These are phyloP conservation scores for Picochlorum sp. DNA, from an alignment of 139 green algal genomes.

Conservation along the genomic window DNA sequence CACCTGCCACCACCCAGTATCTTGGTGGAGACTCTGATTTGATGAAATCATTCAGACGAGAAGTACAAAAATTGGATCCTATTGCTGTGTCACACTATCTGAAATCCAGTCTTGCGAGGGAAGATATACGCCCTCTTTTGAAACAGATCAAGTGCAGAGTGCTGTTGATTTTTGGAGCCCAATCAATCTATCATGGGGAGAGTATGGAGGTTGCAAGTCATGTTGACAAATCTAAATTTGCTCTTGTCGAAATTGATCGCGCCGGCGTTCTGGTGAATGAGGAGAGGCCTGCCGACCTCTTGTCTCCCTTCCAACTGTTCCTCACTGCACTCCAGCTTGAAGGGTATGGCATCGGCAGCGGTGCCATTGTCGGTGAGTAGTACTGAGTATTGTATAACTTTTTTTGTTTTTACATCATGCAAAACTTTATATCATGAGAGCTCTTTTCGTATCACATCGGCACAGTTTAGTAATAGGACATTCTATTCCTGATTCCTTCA, in stretches of 20 bases:
- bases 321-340: slow-evolving; percentile 25
- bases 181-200: slow-evolving; percentile 24
- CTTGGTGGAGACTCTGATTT: slow-evolving; percentile 21
- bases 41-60: slow-evolving; percentile 7
- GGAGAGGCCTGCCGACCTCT: slow-evolving; percentile 24
- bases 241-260: slow-evolving; percentile 24
- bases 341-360: slow-evolving; percentile 10
- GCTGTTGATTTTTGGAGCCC: slow-evolving; percentile 28
- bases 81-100: slow-evolving; percentile 20
- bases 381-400: too few species aligned
- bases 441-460: too few species aligned
- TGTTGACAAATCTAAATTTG: slow-evolving; percentile 13
- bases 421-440: too few species aligned
- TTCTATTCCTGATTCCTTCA: too few species aligned
- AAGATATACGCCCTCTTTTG: slow-evolving; percentile 2
- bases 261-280: slow-evolving; percentile 21
- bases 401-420: too few species aligned
- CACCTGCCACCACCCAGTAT: slow-evolving; percentile 8
- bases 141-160: slow-evolving; percentile 13
- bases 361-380: too few species aligned
- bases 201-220: slow-evolving; percentile 18
- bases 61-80: slow-evolving; percentile 16
- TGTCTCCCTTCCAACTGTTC: slow-evolving; percentile 27
- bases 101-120: slow-evolving; percentile 8
- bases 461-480: too few species aligned